Evolutionary conservation across 176 grass and related monocot species (phyloP).

Genomic region (Otatea glauca): DNA sequence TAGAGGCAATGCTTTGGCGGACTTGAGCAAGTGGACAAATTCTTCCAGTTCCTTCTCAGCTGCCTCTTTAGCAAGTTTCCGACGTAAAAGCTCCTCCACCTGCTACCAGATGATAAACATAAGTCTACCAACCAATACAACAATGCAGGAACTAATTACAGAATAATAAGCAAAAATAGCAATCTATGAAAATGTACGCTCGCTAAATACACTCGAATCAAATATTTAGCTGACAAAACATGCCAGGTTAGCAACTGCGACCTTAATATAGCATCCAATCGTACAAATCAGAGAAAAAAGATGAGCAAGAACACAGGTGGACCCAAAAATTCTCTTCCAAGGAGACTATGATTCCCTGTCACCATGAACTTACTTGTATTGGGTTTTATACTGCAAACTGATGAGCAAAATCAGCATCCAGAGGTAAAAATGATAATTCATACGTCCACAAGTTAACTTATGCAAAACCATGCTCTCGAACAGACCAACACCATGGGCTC

Average conservation of each 20-base stretch:
- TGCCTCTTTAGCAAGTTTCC: constrained; percentile 75
- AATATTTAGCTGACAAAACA: constrained; percentile 5
- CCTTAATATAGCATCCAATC: constrained; percentile 8
- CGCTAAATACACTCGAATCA: constrained; percentile 5
- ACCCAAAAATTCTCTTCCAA: not conserved
- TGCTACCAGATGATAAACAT: constrained; percentile 65
- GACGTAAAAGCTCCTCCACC: constrained; percentile 87
- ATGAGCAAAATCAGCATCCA: not conserved
- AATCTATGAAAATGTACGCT: not conserved
- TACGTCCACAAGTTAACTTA: not conserved
- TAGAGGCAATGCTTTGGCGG: constrained; percentile 69
- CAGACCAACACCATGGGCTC: not conserved
- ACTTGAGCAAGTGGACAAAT: constrained; percentile 81
- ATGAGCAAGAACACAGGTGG: not conserved
- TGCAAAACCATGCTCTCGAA: constrained; percentile 1
- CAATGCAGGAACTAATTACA: not conserved
- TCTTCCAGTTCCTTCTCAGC: constrained; percentile 87
- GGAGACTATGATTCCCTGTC: not conserved
- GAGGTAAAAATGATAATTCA: not conserved
- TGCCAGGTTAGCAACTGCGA: constrained; percentile 1
- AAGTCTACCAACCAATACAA: constrained; percentile 35
- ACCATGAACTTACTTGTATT: not conserved
- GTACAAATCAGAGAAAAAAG: not conserved
- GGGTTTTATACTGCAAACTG: not conserved
- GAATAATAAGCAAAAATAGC: constrained; percentile 1